phyloP scores from a whole-genome alignment of 345 rosid genomes.

The Eucalyptus brandiana region DNA sequence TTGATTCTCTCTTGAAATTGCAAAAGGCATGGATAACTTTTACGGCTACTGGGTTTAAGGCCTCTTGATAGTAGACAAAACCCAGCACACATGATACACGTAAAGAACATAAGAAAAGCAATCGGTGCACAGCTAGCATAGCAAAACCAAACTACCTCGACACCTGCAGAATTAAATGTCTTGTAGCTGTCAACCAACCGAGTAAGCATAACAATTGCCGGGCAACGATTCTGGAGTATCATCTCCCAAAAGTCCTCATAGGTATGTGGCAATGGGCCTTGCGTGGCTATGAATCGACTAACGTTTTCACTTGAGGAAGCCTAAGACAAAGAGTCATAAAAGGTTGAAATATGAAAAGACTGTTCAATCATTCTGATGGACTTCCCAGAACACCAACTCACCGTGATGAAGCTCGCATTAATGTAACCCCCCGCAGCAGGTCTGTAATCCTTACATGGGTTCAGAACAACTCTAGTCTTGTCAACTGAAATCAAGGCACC shows the following conservation, averaged over 20 bases:
- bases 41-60: not conserved
- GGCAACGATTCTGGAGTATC: conserved; percentile 72
- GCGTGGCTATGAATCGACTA: conserved; percentile 80
- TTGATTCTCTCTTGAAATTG: not conserved
- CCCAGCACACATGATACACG: not conserved
- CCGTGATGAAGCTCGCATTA: conserved; percentile 79
- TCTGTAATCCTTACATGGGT: conserved; percentile 54
- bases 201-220: conserved; percentile 82
- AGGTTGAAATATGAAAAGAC: not conserved
- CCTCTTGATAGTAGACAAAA: not conserved
- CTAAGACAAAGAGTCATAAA: conserved; percentile 12
- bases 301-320: conserved; percentile 46
- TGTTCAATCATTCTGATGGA: not conserved
- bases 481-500: conserved; percentile 39
- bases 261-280: conserved; percentile 73
- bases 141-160: not conserved
- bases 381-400: not conserved
- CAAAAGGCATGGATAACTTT: not conserved
- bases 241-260: conserved; percentile 96
- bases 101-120: not conserved
- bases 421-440: conserved; percentile 63
- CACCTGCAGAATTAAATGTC: conserved; percentile 17
- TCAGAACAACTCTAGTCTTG: conserved; percentile 55
- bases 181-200: conserved; percentile 57
- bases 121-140: not conserved